These are phyloP conservation scores for Rubroshorea leprosula DNA, from an alignment of 345 rosid species.

Conservation along the genomic window DNA sequence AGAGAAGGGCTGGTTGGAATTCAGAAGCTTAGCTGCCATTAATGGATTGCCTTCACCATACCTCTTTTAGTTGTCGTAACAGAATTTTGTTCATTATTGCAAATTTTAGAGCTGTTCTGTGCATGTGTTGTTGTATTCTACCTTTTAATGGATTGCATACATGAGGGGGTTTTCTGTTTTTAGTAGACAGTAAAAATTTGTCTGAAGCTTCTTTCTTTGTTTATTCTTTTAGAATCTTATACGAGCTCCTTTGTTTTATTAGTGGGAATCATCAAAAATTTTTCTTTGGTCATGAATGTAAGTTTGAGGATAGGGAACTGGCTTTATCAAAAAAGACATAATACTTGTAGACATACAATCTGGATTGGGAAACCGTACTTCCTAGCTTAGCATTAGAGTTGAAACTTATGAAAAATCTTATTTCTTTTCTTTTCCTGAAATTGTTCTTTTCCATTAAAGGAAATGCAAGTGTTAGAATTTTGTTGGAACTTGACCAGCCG, in stretches of 20 bases:
- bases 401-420: neutral
- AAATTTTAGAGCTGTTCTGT: neutral
- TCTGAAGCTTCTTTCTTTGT: neutral
- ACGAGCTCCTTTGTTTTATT: neutral
- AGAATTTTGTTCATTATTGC: neutral
- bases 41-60: neutral
- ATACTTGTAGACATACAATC: neutral
- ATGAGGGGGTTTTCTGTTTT: neutral
- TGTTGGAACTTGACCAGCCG: too few species aligned
- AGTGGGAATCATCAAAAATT: neutral
- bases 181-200: neutral
- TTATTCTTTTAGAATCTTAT: neutral
- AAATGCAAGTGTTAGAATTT: neutral
- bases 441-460: neutral
- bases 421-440: neutral
- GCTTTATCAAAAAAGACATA: neutral
- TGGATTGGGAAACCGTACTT: neutral
- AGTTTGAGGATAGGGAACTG: neutral
- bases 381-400: neutral
- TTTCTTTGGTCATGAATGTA: constrained; percentile 1
- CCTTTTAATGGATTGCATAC: constrained; percentile 14
- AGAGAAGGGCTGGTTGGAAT: neutral
- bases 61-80: neutral
- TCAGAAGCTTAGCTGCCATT: neutral
- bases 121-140: neutral